Evolutionary conservation across 2,329 filamentous ascomycete genomes (phyloP).

Genomic region (Chrysosporium queenslandicum): DNA sequence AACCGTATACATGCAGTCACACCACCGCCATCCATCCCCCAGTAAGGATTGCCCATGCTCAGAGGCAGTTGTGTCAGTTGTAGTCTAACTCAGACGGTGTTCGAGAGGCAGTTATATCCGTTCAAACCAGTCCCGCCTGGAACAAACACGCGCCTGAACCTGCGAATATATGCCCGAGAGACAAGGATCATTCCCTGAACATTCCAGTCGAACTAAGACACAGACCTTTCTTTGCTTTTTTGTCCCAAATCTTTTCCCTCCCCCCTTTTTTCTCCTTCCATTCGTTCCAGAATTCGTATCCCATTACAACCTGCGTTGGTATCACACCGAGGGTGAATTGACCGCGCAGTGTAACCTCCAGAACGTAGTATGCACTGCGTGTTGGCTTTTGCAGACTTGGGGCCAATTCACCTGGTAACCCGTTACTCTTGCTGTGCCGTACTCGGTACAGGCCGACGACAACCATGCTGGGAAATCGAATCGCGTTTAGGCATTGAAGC

Average conservation of each 20-base stretch:
- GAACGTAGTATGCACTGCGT: too few species aligned
- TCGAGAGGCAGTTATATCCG: background rate
- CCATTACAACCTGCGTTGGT: background rate
- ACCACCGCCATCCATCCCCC: too few species aligned
- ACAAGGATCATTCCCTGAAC: background rate
- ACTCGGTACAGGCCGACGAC: background rate
- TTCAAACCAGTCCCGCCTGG: background rate
- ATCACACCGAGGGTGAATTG: background rate
- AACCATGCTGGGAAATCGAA: background rate
- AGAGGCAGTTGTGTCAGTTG: too few species aligned
- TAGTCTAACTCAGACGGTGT: background rate
- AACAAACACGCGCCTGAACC: background rate
- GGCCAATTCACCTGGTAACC: too few species aligned
- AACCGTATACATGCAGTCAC: too few species aligned
- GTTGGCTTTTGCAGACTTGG: too few species aligned
- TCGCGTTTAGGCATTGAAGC: background rate
- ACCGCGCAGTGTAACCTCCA: background rate
- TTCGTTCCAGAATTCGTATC: background rate
- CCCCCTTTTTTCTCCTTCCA: background rate
- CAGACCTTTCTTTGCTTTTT: background rate
- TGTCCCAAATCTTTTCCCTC: background rate
- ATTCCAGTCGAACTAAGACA: background rate
- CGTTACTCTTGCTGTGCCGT: too few species aligned
- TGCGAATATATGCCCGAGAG: background rate
- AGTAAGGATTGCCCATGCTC: too few species aligned